Conservation (phyloP, 345 rosid species). For the Pseudoturritis turrita region DNA sequence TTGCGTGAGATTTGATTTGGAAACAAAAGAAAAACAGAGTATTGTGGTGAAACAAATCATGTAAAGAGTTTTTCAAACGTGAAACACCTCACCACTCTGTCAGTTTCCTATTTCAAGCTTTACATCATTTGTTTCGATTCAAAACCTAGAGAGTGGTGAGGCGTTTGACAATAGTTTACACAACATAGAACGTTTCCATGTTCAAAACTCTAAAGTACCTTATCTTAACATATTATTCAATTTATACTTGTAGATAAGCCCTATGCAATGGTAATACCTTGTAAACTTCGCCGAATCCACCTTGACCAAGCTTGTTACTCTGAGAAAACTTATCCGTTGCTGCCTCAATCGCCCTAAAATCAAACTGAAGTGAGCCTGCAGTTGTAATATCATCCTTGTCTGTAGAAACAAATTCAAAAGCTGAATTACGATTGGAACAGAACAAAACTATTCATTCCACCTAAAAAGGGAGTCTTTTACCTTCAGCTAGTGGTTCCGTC, state of each 20-base stretch:
- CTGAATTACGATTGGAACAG: neutral
- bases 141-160: neutral
- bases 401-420: neutral
- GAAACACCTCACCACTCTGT: neutral
- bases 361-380: conserved; percentile 45
- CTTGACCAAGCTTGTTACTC: conserved; percentile 49
- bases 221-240: too few relatives aligned
- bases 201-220: too few relatives aligned
- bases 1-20: too few relatives aligned
- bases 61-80: neutral
- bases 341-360: conserved; percentile 30
- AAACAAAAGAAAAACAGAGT: too few relatives aligned
- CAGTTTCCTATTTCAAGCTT: neutral
- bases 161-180: too few relatives aligned
- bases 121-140: neutral
- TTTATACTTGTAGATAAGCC: neutral
- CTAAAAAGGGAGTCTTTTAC: conserved; percentile 1
- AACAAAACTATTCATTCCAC: neutral
- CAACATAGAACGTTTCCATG: too few relatives aligned
- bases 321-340: conserved; percentile 43
- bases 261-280: conserved; percentile 32
- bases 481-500: neutral
- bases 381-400: conserved; percentile 27
- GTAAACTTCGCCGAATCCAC: conserved; percentile 67
- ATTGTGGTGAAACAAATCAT: neutral